Percentiles rank a stretch among this genome's conserved stretches.
These are phyloP conservation scores for Solanum habrochaites DNA, from an alignment of 257 asterid species.

Conservation along the genomic window DNA sequence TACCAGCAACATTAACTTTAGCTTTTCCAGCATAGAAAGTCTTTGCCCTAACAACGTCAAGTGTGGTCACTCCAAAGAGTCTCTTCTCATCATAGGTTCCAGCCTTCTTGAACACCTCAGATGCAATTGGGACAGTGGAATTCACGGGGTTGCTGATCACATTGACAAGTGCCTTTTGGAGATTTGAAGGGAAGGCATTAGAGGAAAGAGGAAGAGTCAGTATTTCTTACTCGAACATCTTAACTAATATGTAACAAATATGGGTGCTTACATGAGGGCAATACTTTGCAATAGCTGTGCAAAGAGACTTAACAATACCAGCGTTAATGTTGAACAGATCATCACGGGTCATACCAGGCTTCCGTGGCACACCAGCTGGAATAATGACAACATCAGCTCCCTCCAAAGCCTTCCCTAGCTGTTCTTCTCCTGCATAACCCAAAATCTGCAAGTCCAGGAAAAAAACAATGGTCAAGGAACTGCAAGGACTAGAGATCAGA, in stretches of 20 bases:
- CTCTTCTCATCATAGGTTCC: slow-evolving; percentile 21
- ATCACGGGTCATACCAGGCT: slow-evolving; percentile 32
- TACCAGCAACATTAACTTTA: slow-evolving; percentile 15
- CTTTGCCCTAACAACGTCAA: slow-evolving; percentile 24
- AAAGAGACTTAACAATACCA: slow-evolving; percentile 16
- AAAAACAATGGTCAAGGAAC: neutral
- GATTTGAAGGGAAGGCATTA: neutral
- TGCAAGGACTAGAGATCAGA: neutral
- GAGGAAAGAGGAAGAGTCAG: neutral
- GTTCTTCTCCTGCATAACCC: slow-evolving; percentile 56
- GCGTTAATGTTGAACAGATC: slow-evolving; percentile 25
- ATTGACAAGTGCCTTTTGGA: slow-evolving; percentile 13
- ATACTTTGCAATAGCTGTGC: slow-evolving; percentile 12
- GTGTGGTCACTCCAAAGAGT: slow-evolving; percentile 23
- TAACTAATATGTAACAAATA: neutral
- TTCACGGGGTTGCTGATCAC: slow-evolving; percentile 25
- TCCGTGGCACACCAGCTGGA: slow-evolving; percentile 27
- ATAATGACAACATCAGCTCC: slow-evolving; percentile 28
- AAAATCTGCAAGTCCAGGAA: slow-evolving; percentile 26
- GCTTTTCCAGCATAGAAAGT: slow-evolving; percentile 25
- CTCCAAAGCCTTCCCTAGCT: slow-evolving; percentile 56
- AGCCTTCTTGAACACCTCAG: slow-evolving; percentile 22
- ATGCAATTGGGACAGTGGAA: slow-evolving; percentile 25
- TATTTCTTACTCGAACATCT: neutral
- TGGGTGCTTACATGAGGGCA: slow-evolving; percentile 18